These are phyloP conservation scores for Euphorbia corollata DNA, from an alignment of 441 rosid species.

Conservation along the genomic window DNA sequence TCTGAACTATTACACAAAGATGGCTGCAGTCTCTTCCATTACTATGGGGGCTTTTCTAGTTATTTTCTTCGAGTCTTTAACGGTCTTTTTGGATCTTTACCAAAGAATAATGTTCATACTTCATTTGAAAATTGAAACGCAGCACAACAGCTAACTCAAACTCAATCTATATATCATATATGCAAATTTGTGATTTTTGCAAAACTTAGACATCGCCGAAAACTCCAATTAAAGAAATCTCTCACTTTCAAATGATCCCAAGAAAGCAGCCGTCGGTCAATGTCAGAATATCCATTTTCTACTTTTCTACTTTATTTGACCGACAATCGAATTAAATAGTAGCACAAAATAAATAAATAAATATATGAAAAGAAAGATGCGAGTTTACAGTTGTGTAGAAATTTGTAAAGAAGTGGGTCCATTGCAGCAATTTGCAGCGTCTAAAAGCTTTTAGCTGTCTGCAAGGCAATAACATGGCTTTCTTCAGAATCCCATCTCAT, in stretches of 20 bases:
- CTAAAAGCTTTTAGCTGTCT: conserved; percentile 17
- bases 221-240: not conserved
- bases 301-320: not conserved
- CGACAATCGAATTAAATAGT: not conserved
- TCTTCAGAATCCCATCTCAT: conserved; percentile 15
- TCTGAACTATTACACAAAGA: too few relatives aligned
- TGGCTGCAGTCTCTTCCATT: too few relatives aligned
- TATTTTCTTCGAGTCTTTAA: too few relatives aligned
- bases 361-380: not conserved
- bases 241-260: not conserved
- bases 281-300: not conserved
- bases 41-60: too few relatives aligned
- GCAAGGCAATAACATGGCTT: conserved; percentile 1
- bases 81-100: too few relatives aligned
- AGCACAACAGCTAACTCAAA: too few relatives aligned
- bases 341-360: not conserved
- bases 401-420: conserved; percentile 4
- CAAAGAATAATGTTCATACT: too few relatives aligned
- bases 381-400: conserved; percentile 8
- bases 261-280: not conserved
- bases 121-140: too few relatives aligned
- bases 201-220: not conserved
- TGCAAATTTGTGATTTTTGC: not conserved
- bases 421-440: not conserved
- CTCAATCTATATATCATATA: too few relatives aligned